Base-by-base conservation (phyloP, 768 basidiomycete genomes). In the Udeniomyces megalosporus region DNA sequence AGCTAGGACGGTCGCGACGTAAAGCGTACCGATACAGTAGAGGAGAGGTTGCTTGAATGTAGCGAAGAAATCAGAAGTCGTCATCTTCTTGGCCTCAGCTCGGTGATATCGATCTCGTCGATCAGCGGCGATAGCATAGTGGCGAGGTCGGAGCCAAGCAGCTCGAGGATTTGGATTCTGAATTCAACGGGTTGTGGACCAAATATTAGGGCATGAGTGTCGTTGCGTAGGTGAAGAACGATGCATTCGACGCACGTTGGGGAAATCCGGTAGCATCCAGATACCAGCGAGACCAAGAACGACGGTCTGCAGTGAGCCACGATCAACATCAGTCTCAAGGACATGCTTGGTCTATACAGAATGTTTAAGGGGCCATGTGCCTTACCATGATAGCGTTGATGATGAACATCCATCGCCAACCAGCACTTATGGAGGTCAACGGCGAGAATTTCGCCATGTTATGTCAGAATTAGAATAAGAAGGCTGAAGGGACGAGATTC, bases 31-130 rank as follows among this genome's bases (percentile, higher is more conserved):
- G 51, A 70, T 68, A n/a, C 64, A 60, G 60, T 69, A 71, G 61
- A 70, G 61, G 15, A 70, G 46, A 2, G 70, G 69, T n/a, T 65
- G 44, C 54, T 64, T 67, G 56, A 70, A 47, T 7, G 69, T 67
- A 14, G 66, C 60, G 49, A 66, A 62, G 45, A 69, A 64, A 7
- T 70, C 67, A 4, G 51, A 34, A 26, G 62, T 48, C 26, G 62
- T 72, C 58, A 70, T 68, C 42, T 66, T 68, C 59, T 71, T 70
- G 48, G 68, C 68, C 48, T 67, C 66, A 1, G 67, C 63, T 57
- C 70, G 65, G 12, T 65, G 61, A 67, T 69, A 70, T 34, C 66
- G 67, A 14, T 60, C 35, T 4, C 67, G 60, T 22, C 71, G 66
- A 10, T 58, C 66, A 2, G 44, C 8, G 11, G 70, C 71, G 26